Evolutionary conservation across 2,329 filamentous ascomycete species (phyloP).

Genomic region (Sclerotinia glacialis): DNA sequence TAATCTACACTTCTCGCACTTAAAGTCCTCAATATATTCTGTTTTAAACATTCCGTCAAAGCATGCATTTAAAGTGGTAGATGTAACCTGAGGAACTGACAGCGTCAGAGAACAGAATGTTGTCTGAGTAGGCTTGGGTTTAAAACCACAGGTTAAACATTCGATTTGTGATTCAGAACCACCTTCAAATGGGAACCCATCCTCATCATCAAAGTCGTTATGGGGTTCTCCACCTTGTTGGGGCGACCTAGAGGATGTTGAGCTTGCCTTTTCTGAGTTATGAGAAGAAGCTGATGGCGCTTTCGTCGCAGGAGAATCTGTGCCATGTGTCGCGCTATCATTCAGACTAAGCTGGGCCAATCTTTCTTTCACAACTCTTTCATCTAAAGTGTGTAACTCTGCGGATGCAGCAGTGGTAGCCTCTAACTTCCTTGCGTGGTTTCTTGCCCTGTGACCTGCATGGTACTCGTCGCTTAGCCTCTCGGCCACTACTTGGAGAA

Average conservation of each 20-base stretch:
- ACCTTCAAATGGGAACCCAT: slow-evolving; percentile 89
- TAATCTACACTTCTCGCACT: slow-evolving; percentile 90
- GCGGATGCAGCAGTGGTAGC: slow-evolving; percentile 10
- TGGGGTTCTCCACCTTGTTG: slow-evolving; percentile 11
- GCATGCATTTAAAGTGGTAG: slow-evolving; percentile 79
- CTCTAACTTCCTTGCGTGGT: slow-evolving; percentile 47
- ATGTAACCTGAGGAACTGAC: slow-evolving; percentile 79
- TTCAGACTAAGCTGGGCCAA: slow-evolving; percentile 22
- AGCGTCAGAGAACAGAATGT: slow-evolving; percentile 90
- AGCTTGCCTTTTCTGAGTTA: slow-evolving; percentile 17
- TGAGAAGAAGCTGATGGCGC: slow-evolving; percentile 12
- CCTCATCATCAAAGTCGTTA: slow-evolving; percentile 46
- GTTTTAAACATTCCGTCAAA: slow-evolving; percentile 94
- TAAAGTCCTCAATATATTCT: slow-evolving; percentile 95
- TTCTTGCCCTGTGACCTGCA: slow-evolving; percentile 72
- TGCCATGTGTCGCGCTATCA: slow-evolving; percentile 5
- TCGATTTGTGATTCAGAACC: slow-evolving; percentile 92
- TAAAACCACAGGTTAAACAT: slow-evolving; percentile 85
- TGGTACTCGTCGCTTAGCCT: slow-evolving; percentile 92
- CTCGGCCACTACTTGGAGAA: slow-evolving; percentile 90
- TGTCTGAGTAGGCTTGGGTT: slow-evolving; percentile 77
- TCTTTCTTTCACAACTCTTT: slow-evolving; percentile 19
- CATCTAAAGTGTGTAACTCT: slow-evolving; percentile 19
- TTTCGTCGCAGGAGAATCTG: slow-evolving; percentile 9
- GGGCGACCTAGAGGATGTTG: background rate